phyloP scores from a whole-genome alignment of 257 asterid species.

The Gynochthodes officinalis region DNA sequence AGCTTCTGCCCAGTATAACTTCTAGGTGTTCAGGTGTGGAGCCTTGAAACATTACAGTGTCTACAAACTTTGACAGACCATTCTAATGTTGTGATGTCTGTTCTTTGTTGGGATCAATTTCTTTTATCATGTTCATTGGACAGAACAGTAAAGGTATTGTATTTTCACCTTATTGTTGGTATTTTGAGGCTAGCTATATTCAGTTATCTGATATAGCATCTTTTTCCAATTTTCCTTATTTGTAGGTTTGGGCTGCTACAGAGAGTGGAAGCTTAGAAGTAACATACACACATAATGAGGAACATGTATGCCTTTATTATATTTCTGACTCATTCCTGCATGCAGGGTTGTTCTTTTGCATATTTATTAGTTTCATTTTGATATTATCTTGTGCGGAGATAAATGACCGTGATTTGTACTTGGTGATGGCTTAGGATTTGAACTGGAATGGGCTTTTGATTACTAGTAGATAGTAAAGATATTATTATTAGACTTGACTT shows the following conservation, averaged over 20 bases:
- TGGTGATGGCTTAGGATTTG: not conserved
- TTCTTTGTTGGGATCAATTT: constrained; percentile 98
- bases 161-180: not conserved
- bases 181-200: not conserved
- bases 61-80: constrained; percentile 77
- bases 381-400: not conserved
- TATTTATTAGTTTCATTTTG: not conserved
- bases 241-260: constrained; percentile 83
- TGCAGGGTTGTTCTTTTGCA: not conserved
- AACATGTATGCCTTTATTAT: constrained; percentile 52
- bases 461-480: not conserved
- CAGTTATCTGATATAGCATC: constrained; percentile 1
- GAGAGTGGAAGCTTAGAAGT: constrained; percentile 88
- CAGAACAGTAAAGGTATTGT: constrained; percentile 70
- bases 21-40: constrained; percentile 74
- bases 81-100: constrained; percentile 85
- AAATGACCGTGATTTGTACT: not conserved
- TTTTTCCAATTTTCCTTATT: constrained; percentile 19
- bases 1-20: not conserved
- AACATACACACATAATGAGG: constrained; percentile 82
- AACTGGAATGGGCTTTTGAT: not conserved
- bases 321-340: constrained; percentile 11
- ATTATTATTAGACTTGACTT: not conserved
- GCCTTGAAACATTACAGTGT: constrained; percentile 87
- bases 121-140: constrained; percentile 94